Conservation (phyloP, 2,329 filamentous ascomycete species). For the Fusarium praegraminearum region DNA sequence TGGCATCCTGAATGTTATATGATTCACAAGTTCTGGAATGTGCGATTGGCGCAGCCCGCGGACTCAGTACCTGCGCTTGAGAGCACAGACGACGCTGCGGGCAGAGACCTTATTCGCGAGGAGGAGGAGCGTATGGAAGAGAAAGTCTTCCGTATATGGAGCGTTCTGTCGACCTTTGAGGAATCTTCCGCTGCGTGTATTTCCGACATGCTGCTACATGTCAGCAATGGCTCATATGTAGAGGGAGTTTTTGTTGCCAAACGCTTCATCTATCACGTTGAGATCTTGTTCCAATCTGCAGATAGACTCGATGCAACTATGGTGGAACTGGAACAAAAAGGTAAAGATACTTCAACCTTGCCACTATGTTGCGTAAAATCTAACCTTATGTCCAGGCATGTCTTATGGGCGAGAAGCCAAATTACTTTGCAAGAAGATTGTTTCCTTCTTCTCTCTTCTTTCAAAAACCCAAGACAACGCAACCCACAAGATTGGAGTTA, state of each 20-base stretch:
- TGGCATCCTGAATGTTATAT: constrained; percentile 99
- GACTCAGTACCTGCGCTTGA: constrained; percentile 60
- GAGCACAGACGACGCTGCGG: constrained; percentile 65
- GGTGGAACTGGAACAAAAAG: constrained; percentile 76
- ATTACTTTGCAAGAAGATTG: constrained; percentile 98
- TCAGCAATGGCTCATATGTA: constrained; percentile 96
- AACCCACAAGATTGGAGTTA: constrained; percentile 92
- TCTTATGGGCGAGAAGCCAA: constrained; percentile 97
- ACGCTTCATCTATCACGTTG: constrained; percentile 95
- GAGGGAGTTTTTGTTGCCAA: constrained; percentile 95
- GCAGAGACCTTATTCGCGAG: constrained; percentile 80
- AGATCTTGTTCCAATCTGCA: constrained; percentile 89
- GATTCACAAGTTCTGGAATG: constrained; percentile 99
- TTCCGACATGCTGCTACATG: constrained; percentile 97
- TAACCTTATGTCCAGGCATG: constrained; percentile 67
- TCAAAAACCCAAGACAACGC: constrained; percentile 94
- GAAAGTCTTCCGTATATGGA: constrained; percentile 98
- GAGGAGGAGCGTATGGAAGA: constrained; percentile 96
- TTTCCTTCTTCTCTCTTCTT: constrained; percentile 94
- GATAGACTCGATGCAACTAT: constrained; percentile 86
- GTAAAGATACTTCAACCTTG: constrained; percentile 59
- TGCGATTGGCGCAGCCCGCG: constrained; percentile 77
- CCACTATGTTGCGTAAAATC: not conserved
- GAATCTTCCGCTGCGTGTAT: constrained; percentile 98
- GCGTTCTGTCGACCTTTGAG: constrained; percentile 94